phyloP scores from a whole-genome alignment of 352 stramenopile species.

The Phytophthora foliorum region DNA sequence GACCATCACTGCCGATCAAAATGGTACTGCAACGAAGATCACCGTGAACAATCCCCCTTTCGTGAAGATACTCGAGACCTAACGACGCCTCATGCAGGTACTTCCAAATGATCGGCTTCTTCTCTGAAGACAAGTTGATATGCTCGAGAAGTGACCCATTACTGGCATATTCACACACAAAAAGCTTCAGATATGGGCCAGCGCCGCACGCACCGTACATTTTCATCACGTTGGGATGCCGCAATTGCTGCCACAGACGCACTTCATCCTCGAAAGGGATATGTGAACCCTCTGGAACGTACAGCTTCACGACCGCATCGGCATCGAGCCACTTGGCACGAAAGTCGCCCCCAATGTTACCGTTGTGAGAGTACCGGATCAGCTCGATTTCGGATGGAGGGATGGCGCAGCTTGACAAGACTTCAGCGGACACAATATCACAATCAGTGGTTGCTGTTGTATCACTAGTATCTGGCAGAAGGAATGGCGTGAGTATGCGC shows the following conservation, averaged over 20 bases:
- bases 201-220: conserved; percentile 24
- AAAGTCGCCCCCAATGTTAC: conserved; percentile 15
- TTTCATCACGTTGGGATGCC: conserved; percentile 36
- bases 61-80: conserved; percentile 20
- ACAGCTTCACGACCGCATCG: conserved; percentile 21
- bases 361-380: not conserved
- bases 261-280: conserved; percentile 11
- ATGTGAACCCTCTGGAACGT: conserved; percentile 1
- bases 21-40: conserved; percentile 44
- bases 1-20: conserved; percentile 29
- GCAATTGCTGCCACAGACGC: conserved; percentile 18
- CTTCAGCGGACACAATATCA: not conserved
- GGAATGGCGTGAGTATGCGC: conserved; percentile 3
- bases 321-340: conserved; percentile 28
- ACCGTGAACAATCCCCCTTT: conserved; percentile 21
- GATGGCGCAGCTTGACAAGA: not conserved
- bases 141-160: conserved; percentile 11
- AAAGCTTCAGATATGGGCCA: conserved; percentile 14
- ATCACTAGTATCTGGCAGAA: not conserved
- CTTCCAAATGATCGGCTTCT: conserved; percentile 3
- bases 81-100: conserved; percentile 19
- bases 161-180: conserved; percentile 21
- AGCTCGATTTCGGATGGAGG: conserved; percentile 18
- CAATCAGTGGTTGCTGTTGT: not conserved
- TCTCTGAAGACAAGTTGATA: not conserved